These are phyloP conservation scores for Macrophomina phaseolina DNA, from an alignment of 2,329 filamentous ascomycete species.

Conservation along the genomic window DNA sequence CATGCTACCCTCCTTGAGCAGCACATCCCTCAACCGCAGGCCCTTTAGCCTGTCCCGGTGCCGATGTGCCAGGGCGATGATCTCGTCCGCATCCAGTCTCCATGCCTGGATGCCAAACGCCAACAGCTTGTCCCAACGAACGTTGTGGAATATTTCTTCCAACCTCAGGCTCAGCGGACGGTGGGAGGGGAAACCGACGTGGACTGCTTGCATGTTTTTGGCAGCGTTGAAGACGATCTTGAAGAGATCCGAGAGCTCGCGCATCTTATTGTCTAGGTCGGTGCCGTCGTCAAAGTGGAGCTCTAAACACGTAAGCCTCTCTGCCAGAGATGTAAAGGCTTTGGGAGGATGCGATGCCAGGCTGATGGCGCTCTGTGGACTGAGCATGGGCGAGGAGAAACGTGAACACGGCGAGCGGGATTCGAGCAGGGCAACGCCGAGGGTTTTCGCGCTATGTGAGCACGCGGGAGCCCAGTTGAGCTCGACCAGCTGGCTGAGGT, in stretches of 20 bases:
- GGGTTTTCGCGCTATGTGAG: constrained; percentile 64
- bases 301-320: constrained; percentile 66
- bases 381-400: constrained; percentile 68
- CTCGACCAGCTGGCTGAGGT: constrained; percentile 54
- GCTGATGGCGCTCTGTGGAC: constrained; percentile 62
- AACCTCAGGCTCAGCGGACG: constrained; percentile 62
- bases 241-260: constrained; percentile 63
- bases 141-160: constrained; percentile 66
- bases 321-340: constrained; percentile 58
- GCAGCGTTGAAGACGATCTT: constrained; percentile 63
- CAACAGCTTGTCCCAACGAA: constrained; percentile 65
- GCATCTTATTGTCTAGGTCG: constrained; percentile 64
- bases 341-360: constrained; percentile 55
- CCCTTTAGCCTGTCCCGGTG: constrained; percentile 64
- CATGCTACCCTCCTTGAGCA: constrained; percentile 62
- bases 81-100: constrained; percentile 65
- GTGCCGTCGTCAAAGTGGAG: constrained; percentile 66
- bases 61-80: constrained; percentile 62
- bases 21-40: constrained; percentile 65
- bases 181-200: constrained; percentile 67
- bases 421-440: constrained; percentile 62
- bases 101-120: constrained; percentile 71
- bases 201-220: constrained; percentile 65
- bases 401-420: constrained; percentile 63
- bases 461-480: constrained; percentile 68